phyloP scores from a whole-genome alignment of 768 basidiomycete species.

The Termitomyces sp. region DNA sequence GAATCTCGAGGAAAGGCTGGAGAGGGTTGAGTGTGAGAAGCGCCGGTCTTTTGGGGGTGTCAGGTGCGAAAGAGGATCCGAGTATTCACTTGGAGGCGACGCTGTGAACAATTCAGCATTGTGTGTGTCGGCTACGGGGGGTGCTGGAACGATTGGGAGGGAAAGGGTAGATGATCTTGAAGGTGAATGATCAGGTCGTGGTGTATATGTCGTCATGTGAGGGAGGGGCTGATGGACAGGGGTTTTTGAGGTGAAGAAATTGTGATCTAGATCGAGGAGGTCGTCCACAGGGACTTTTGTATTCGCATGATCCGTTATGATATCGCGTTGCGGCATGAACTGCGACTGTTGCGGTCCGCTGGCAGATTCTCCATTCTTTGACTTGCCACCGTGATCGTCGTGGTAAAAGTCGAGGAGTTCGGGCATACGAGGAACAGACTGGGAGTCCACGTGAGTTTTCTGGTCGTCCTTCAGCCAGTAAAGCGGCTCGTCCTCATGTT shows the following conservation, averaged over 20 bases:
- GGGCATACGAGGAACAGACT: neutral
- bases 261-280: constrained; percentile 29
- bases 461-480: constrained; percentile 43
- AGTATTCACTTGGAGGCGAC: constrained; percentile 12
- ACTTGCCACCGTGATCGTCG: neutral
- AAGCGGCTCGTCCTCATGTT: constrained; percentile 67
- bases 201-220: neutral
- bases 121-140: constrained; percentile 15
- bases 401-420: neutral
- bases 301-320: neutral
- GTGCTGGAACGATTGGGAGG: constrained; percentile 9
- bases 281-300: constrained; percentile 11
- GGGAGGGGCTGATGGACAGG: constrained; percentile 3
- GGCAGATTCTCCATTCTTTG: neutral
- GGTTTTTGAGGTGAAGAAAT: constrained; percentile 23
- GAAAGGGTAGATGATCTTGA: constrained; percentile 22
- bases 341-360: neutral
- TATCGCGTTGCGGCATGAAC: neutral
- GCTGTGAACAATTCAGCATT: constrained; percentile 16
- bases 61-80: neutral
- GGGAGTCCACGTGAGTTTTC: neutral
- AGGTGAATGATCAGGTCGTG: constrained; percentile 19
- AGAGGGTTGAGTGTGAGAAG: constrained; percentile 33
- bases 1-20: constrained; percentile 43
- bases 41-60: neutral